phyloP scores from a whole-genome alignment of 371 early-diverging fungal genomes.

The Phascolomyces articulosus region DNA sequence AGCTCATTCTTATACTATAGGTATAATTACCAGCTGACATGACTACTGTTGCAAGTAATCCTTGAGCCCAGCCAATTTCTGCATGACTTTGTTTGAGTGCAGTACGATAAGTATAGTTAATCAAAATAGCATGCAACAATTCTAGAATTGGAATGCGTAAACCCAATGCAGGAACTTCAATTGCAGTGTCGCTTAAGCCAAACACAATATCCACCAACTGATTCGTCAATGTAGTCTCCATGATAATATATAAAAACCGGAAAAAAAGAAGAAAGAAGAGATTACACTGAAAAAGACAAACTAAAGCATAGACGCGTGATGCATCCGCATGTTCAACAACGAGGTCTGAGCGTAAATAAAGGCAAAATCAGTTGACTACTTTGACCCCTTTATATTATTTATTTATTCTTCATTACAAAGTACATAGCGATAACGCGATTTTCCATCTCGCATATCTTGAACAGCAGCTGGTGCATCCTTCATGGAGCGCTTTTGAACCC shows the following conservation, averaged over 20 bases:
- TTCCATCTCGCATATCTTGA: slow-evolving; percentile 60
- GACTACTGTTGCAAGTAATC: slow-evolving; percentile 53
- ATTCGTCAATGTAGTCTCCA: slow-evolving; percentile 16
- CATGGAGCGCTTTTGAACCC: slow-evolving; percentile 69
- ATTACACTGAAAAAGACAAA: neutral
- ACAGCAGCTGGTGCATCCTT: slow-evolving; percentile 64
- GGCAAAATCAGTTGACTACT: no score
- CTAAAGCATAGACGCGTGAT: neutral
- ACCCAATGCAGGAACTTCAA: slow-evolving; percentile 32
- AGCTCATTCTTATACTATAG: no score
- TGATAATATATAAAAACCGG: neutral
- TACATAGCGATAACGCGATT: slow-evolving; percentile 72
- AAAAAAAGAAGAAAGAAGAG: neutral
- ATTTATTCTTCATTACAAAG: slow-evolving; percentile 33
- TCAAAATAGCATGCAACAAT: slow-evolving; percentile 55
- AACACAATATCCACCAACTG: slow-evolving; percentile 34
- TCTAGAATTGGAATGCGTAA: slow-evolving; percentile 44
- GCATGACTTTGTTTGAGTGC: slow-evolving; percentile 47
- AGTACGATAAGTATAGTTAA: slow-evolving; percentile 57
- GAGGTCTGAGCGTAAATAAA: no score
- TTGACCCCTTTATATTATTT: neutral
- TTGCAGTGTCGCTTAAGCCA: slow-evolving; percentile 23
- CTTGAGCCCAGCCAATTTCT: slow-evolving; percentile 56
- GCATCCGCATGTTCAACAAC: neutral
- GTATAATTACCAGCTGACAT: no score